Conservation (phyloP, 2,329 filamentous ascomycete species). For the Fusarium lyarnte region DNA sequence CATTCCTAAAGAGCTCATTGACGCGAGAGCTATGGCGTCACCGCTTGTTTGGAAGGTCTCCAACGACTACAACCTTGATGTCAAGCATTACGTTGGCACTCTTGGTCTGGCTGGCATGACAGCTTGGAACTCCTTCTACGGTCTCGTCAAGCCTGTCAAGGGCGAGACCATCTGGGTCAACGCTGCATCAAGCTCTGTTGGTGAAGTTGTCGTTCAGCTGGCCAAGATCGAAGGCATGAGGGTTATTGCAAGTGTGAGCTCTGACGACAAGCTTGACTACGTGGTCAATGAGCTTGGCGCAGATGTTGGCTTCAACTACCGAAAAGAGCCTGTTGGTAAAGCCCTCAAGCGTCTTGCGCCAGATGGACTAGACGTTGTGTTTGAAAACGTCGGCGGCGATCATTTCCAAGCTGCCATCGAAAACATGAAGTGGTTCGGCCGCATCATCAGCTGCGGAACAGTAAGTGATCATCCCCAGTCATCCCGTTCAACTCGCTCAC, state of each 20-base stretch:
- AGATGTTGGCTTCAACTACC: not conserved
- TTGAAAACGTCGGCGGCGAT: not conserved
- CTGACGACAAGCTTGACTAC: not conserved
- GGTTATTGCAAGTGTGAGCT: not conserved
- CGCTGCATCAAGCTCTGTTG: not conserved
- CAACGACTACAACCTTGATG: not conserved
- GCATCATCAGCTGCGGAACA: not conserved
- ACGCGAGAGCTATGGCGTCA: not conserved
- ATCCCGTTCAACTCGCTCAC: rapidly evolving
- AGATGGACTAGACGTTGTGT: not conserved
- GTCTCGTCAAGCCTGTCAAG: not conserved
- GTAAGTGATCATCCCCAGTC: not conserved
- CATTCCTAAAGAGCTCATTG: not conserved
- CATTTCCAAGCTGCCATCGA: not conserved
- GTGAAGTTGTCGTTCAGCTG: not conserved
- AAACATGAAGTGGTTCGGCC: not conserved
- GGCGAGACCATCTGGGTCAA: not conserved
- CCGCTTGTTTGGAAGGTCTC: not conserved
- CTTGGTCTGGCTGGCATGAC: not conserved
- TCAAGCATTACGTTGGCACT: not conserved
- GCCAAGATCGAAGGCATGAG: not conserved
- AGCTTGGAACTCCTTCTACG: not conserved
- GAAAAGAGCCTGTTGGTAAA: not conserved
- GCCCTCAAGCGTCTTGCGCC: not conserved
- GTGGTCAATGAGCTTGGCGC: not conserved